Base-by-base conservation (phyloP, 257 asterid genomes). In the Petrea volubilis region DNA sequence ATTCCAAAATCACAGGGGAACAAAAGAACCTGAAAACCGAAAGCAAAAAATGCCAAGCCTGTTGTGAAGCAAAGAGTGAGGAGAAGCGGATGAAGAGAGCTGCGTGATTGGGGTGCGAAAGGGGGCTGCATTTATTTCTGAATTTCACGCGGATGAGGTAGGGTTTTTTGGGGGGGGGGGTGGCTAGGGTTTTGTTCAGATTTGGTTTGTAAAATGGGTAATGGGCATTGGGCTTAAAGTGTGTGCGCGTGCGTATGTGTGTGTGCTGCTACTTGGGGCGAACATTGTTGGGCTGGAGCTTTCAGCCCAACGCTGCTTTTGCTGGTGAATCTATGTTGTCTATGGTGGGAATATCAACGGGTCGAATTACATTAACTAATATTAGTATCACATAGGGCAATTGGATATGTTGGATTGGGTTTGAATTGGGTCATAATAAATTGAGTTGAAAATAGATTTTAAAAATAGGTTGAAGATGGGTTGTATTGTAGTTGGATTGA, bases 141-240 rank as follows among this genome's bases (percentile, higher is more conserved):
- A 44, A 61, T 17, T 38, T 61, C 21, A 60, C 34, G 70, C 38
- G 15, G 57, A 24, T 47, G 18, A 8, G 21, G 24, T 68, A 49
- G 79, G 58, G 75, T 74, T 68, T 67, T 60, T 66, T 31, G 29
- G 51, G 60, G 65, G 7, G 15, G 60, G 68, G 27, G 43, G 23
- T 20, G 43, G 50, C 34, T 75, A 75, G 75, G 80, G 80, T 68
- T 69, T 75, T 68, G 15, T 1, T 38, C 2, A 56, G 17, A 15
- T 57, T 58, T 23, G 28, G 44, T 7, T 5, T 27, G 36, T 8
- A 8, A 60, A 18, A n/a, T n/a, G 9, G 2, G 13, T 0, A 2
- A 61, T 75, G 72, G 72, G 76, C 72, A 34, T 46, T 68, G 67
- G 71, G 71, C 75, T 56, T 41, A 24, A 55, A 7, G 7, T 15